Percentiles rank a stretch among this genome's conserved stretches.
phyloP scores from a whole-genome alignment of 768 basidiomycete genomes.

The Suillus paluster region DNA sequence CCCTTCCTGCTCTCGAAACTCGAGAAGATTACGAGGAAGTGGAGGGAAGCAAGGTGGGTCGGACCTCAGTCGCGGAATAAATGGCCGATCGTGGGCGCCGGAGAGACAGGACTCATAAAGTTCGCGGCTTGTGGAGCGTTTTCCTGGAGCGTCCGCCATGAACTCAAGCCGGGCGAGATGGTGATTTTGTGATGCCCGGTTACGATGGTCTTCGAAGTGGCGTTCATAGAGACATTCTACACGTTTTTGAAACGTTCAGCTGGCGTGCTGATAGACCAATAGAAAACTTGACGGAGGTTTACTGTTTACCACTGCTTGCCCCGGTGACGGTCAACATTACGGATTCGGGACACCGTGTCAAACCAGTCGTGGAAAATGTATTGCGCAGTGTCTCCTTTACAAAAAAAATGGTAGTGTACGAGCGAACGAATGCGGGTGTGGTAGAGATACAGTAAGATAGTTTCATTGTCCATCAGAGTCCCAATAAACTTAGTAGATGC shows the following conservation, averaged over 20 bases:
- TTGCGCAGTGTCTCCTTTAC: neutral
- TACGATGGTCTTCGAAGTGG: conserved; percentile 12
- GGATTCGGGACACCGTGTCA: neutral
- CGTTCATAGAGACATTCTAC: conserved; percentile 31
- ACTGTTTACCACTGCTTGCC: conserved; percentile 39
- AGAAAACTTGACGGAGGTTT: conserved; percentile 3
- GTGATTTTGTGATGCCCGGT: conserved; percentile 22
- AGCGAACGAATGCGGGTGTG: neutral
- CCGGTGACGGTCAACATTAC: neutral
- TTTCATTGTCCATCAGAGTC: conserved; percentile 9
- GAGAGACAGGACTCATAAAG: conserved; percentile 55
- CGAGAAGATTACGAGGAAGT: conserved; percentile 56
- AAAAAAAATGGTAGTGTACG: neutral
- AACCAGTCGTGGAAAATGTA: neutral
- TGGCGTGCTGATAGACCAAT: conserved; percentile 8
- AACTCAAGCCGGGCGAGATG: conserved; percentile 2
- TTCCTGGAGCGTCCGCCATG: conserved; percentile 24
- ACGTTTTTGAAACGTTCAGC: conserved; percentile 20
- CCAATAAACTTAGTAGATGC: conserved; percentile 1
- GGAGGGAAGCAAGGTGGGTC: conserved; percentile 48
- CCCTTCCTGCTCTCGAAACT: conserved; percentile 70
- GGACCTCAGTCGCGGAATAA: conserved; percentile 62
- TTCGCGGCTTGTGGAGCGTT: conserved; percentile 48
- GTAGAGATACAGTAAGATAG: conserved; percentile 5
- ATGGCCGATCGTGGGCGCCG: conserved; percentile 57